phyloP scores from a whole-genome alignment of 345 rosid genomes.

The Eutrema japonicum region DNA sequence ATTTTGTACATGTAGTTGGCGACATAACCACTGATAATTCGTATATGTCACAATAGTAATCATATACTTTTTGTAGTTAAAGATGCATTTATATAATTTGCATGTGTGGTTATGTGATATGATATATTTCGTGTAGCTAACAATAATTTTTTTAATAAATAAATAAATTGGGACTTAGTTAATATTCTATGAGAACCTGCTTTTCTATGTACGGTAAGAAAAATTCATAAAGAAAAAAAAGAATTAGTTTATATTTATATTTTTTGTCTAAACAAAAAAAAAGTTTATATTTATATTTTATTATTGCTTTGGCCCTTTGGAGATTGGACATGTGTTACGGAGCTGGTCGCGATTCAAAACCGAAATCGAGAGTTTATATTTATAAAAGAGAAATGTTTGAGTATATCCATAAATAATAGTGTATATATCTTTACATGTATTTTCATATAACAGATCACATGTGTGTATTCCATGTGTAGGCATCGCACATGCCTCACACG shows the following conservation, averaged over 20 bases:
- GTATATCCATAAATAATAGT: slow-evolving; percentile 26
- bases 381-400: slow-evolving; percentile 12
- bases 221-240: not conserved
- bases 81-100: no score
- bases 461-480: slow-evolving; percentile 26
- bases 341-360: slow-evolving; percentile 21
- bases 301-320: not conserved
- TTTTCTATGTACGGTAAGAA: not conserved
- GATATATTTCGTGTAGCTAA: no score
- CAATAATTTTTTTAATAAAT: not conserved
- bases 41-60: no score
- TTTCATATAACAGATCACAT: slow-evolving; percentile 22
- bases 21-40: no score
- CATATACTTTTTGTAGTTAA: no score
- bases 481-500: slow-evolving; percentile 42
- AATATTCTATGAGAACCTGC: not conserved
- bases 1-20: no score
- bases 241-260: not conserved
- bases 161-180: no score
- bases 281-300: not conserved
- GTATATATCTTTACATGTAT: not conserved
- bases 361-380: not conserved
- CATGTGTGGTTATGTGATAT: no score
- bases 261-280: no score
- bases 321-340: slow-evolving; percentile 21